A percentile compares a stretch with the other conserved stretches of the same genome.
Conservation (phyloP, 2,329 filamentous ascomycete species). For the Fusarium devonianum region DNA sequence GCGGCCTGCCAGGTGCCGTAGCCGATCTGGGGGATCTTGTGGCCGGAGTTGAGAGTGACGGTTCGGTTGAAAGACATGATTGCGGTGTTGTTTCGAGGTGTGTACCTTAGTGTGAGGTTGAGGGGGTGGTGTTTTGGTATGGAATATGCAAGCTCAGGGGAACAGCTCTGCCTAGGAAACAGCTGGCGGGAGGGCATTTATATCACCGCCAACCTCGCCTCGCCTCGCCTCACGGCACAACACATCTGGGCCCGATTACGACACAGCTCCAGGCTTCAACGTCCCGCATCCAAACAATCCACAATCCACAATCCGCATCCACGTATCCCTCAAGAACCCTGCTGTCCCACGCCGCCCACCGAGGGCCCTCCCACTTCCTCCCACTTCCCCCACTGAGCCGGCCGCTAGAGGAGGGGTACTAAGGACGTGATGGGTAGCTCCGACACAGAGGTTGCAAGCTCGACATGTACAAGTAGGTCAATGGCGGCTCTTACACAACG, state of each 20-base stretch:
- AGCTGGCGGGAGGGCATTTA: slow-evolving; percentile 13
- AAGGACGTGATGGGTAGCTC: slow-evolving; percentile 20
- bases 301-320: not conserved
- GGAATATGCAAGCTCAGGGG: slow-evolving; percentile 1
- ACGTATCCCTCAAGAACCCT: slow-evolving; percentile 22
- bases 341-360: slow-evolving; percentile 12
- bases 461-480: not conserved
- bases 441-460: slow-evolving; percentile 8
- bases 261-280: not conserved
- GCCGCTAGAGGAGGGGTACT: slow-evolving; percentile 12
- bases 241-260: slow-evolving; percentile 7
- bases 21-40: slow-evolving; percentile 68
- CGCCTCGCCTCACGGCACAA: slow-evolving; percentile 3
- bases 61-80: slow-evolving; percentile 64
- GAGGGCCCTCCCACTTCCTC: slow-evolving; percentile 1
- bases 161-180: not conserved
- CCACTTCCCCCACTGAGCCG: slow-evolving; percentile 11
- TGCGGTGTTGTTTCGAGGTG: slow-evolving; percentile 4
- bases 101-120: not conserved
- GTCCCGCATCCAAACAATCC: slow-evolving; percentile 2
- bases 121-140: not conserved
- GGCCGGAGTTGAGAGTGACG: slow-evolving; percentile 68
- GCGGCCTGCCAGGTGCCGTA: slow-evolving; percentile 73
- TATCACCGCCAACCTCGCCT: slow-evolving; percentile 13
- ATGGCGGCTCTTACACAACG: not conserved